phyloP scores from a whole-genome alignment of 2,329 filamentous ascomycete genomes.

The Trichoderma sp. region DNA sequence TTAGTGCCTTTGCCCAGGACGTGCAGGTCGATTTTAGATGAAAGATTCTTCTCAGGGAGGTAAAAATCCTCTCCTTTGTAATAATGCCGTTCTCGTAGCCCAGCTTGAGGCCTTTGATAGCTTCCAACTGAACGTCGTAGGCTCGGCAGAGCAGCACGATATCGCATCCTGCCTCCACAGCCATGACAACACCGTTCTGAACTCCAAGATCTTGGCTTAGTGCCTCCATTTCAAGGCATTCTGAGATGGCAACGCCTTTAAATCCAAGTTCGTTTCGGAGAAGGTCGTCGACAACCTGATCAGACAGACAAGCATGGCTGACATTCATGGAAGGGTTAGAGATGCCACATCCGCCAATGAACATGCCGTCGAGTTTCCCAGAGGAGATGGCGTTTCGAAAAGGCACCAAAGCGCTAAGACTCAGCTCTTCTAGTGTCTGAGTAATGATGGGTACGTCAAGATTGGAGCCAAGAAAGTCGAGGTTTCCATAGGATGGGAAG shows the following conservation, averaged over 20 bases:
- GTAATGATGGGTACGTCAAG: conserved; percentile 94
- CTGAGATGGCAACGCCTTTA: conserved; percentile 88
- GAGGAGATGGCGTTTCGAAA: conserved; percentile 88
- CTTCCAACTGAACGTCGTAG: conserved; percentile 86
- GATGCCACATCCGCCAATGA: conserved; percentile 93
- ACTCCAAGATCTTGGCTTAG: conserved; percentile 96
- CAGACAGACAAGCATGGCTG: conserved; percentile 90
- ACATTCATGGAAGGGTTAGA: conserved; percentile 90
- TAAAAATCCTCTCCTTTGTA: conserved; percentile 73
- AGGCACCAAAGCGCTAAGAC: conserved; percentile 85
- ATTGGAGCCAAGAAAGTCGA: conserved; percentile 89
- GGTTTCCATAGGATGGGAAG: conserved; percentile 92
- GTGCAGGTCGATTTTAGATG: conserved; percentile 82
- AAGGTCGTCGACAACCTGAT: conserved; percentile 89
- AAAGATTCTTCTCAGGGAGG: conserved; percentile 77
- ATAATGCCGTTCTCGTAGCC: conserved; percentile 91
- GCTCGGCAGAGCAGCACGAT: conserved; percentile 85
- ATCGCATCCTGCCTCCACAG: conserved; percentile 93
- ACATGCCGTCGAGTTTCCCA: conserved; percentile 85
- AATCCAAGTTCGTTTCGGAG: conserved; percentile 88
- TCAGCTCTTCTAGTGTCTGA: conserved; percentile 88
- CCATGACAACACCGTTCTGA: conserved; percentile 95
- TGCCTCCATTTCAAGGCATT: conserved; percentile 96
- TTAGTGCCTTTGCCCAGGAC: conserved; percentile 88
- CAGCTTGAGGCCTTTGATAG: conserved; percentile 84